Evolutionary conservation across 129 eudicot genomes (phyloP), one percentile per base, ranked within the genome.

Genomic region (Chrysanthemum makinoi): DNA sequence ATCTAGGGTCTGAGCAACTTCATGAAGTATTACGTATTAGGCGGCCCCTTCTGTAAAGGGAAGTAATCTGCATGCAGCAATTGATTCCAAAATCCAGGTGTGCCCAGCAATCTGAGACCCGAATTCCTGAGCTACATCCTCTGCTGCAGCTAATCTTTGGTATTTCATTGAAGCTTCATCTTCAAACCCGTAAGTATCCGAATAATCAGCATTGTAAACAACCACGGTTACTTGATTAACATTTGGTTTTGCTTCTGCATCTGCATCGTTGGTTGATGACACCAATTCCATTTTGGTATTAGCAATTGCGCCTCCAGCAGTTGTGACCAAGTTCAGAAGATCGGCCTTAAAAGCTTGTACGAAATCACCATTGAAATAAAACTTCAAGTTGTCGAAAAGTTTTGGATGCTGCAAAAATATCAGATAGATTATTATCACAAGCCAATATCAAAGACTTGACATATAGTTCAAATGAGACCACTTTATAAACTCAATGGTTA

Each of bases 61-160:
- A 60, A 78, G 64, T 61, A 82, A 68, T 30, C 62, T 62, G 24
- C 87, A 76, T 5, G 89, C 83, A 58, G 96, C 91, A 70, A 90
- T 66, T 17, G 96, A 85, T 66, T 87, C 89, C 86, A 90, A 75
- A 69, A 90, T 76, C 96, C 96, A 90, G 8, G 83, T 85, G 66
- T 87, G 95, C 15, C 77, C 77, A 56, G 85, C 72, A 15, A 79
- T 80, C 39, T 28, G 77, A 24, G 81, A 77, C 58, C 81, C 65
- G 2, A 15, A 74, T 72, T 62, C 72, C 28, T 69, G 79, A 65
- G 84, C 95, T 33, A 87, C 58, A 49, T 73, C 77, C 79, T 83
- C 78, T n/a, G 96, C 89, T 44, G 68, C 84, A 48, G 73, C 86
- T 58, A 59, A 50, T 70, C 88, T 74, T 74, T 81, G 78, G 15